A percentile compares a stretch with the other conserved stretches of the same genome.
Evolutionary conservation across 2,329 filamentous ascomycete genomes (phyloP).

Genomic region (Aureobasidium vineae): DNA sequence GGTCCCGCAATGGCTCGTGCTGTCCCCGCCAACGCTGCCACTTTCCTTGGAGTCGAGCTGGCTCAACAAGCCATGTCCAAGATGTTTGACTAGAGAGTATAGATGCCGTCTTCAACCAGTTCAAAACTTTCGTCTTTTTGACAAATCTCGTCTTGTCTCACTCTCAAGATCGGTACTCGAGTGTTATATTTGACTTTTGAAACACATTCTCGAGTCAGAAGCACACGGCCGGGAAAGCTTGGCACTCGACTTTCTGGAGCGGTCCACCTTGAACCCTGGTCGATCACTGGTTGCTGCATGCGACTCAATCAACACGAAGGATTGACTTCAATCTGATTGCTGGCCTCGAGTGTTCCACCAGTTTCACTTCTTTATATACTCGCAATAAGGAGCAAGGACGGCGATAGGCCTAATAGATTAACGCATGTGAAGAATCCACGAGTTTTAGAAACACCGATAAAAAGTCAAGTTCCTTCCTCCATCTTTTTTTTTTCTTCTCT

Average conservation of each 20-base stretch:
- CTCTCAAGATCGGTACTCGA: background rate
- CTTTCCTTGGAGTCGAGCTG: conserved; percentile 82
- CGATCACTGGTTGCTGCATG: background rate
- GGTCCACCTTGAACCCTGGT: background rate
- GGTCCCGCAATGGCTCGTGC: conserved; percentile 89
- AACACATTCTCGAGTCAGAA: background rate
- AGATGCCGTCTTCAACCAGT: background rate
- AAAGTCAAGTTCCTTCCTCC: conserved; percentile 3
- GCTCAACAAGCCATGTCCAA: conserved; percentile 81
- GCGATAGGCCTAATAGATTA: background rate
- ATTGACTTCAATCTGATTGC: background rate
- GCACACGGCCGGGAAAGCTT: background rate
- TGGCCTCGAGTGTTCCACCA: background rate
- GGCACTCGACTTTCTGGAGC: background rate
- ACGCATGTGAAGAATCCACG: background rate
- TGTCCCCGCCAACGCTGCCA: conserved; percentile 94
- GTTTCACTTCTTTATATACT: background rate
- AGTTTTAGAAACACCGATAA: background rate
- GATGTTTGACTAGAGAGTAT: conserved; percentile 55
- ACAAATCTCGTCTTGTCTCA: background rate
- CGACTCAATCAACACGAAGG: background rate
- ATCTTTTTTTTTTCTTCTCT: background rate
- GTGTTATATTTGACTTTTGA: background rate
- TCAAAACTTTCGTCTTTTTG: background rate
- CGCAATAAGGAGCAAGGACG: background rate